phyloP scores from a whole-genome alignment of 2,329 filamentous ascomycete genomes.

The Aspergillus arachidicola region DNA sequence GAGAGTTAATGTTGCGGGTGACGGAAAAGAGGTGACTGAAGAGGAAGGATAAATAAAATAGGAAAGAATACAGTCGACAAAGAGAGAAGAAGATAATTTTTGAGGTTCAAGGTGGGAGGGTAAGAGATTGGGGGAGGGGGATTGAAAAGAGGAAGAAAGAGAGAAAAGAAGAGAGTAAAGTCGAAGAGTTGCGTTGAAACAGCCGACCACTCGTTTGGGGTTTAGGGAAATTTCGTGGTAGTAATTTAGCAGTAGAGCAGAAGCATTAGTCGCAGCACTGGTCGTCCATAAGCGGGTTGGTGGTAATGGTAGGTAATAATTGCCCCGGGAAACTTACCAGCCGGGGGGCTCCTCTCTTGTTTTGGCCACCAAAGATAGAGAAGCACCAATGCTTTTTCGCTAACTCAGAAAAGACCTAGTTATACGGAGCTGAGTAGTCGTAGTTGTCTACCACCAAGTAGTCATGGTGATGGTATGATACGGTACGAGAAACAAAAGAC shows the following conservation, averaged over 20 bases:
- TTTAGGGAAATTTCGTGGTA: constrained; percentile 17
- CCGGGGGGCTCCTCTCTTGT: neutral
- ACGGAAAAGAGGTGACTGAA: neutral
- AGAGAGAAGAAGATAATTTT: constrained; percentile 3
- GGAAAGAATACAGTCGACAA: constrained; percentile 8
- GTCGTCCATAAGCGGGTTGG: neutral
- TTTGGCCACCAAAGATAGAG: constrained; percentile 18
- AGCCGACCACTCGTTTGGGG: constrained; percentile 19
- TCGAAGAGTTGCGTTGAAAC: constrained; percentile 19
- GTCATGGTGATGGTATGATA: constrained; percentile 14
- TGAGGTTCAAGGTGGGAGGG: constrained; percentile 11
- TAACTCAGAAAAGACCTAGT: constrained; percentile 2
- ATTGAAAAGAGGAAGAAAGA: constrained; percentile 16
- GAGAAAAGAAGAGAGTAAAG: constrained; percentile 13
- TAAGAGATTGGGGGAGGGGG: constrained; percentile 19
- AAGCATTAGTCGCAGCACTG: neutral
- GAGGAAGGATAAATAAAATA: constrained; percentile 11
- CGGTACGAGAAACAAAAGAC: constrained; percentile 1
- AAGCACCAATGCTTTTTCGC: constrained; percentile 1
- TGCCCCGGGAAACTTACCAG: constrained; percentile 6
- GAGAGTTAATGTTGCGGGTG: neutral
- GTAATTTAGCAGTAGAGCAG: constrained; percentile 5
- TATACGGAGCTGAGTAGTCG: neutral
- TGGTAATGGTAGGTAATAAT: constrained; percentile 7
- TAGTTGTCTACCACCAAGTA: neutral